phyloP scores from a whole-genome alignment of 257 asterid species.

The Schizonepeta tenuifolia region DNA sequence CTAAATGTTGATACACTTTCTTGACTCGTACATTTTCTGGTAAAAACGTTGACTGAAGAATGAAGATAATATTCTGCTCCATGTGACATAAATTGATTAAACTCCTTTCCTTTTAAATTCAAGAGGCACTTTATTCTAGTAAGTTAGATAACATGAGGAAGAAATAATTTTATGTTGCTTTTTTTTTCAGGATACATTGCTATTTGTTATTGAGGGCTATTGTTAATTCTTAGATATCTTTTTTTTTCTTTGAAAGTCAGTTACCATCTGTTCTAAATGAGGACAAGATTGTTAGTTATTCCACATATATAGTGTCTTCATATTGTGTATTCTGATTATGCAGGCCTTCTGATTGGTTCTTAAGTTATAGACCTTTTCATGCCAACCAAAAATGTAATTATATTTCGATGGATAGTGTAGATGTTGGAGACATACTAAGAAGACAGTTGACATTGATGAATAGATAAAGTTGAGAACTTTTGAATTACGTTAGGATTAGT shows the following conservation, averaged over 20 bases:
- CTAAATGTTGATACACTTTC: background rate
- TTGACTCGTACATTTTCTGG: background rate
- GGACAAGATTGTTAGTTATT: background rate
- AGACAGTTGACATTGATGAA: background rate
- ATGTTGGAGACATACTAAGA: background rate
- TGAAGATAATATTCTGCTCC: background rate
- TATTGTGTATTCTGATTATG: background rate
- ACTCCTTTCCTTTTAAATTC: background rate
- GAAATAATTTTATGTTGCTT: background rate
- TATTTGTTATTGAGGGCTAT: background rate
- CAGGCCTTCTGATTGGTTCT: background rate
- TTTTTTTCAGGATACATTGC: background rate
- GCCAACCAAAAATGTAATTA: background rate
- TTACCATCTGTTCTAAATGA: background rate
- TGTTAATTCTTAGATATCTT: too few species aligned
- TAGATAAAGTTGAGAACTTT: background rate
- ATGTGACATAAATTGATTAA: background rate
- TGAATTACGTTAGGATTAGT: too few species aligned
- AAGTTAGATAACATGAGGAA: background rate
- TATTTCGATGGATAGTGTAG: background rate
- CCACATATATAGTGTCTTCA: background rate
- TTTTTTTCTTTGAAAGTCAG: background rate
- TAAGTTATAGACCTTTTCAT: background rate
- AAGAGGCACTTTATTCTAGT: background rate
- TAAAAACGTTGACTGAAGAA: background rate